Base-by-base conservation (phyloP, 2,329 filamentous ascomycete species). In the Chalaropsis thielavioides region DNA sequence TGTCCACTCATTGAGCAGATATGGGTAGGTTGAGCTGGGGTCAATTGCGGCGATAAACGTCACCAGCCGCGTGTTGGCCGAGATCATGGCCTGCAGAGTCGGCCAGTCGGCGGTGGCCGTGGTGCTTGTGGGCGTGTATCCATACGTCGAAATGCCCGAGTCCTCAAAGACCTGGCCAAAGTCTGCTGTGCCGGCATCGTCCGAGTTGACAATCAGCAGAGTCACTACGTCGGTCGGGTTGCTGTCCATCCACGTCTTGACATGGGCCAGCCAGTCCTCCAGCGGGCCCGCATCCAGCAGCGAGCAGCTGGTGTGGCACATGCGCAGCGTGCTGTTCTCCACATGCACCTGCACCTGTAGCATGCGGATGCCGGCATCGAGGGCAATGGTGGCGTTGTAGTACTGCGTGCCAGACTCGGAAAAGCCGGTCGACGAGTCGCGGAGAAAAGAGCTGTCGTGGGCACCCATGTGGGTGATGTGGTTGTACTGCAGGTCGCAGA, bases 141-240 rank as follows among this genome's bases (percentile, higher is more conserved):
- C 83, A 69, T 87, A 81, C 19, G 77, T 74, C 62, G 79, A 78
- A 69, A 92, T 80, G 58, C 84, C 82, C 1, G 86, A 80, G 6
- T 76, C 71, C 64, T 82, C 75, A 65, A 84, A 87, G 56, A 78
- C 76, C 2, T 74, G 68, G 63, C 79, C 81, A 51, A 89, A 81
- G 4, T 81, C 77, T 0, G 79, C 72, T 6, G 82, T 80, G 0
- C 78, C 73, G 24, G 81, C 80, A 60, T 79, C 75, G 73, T 87
- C 85, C 2, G 83, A 82, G 76, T 90, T 90, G 70, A 90, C 87
- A 51, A 90, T 77, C 27, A 92, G 74, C 15, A 92, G 72, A 3
- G 88, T 92, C 24, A 92, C 83, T 19, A 92, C 88, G 66, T 92
- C 88, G 75, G 87, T 84, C 3, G 84, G 79, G 73, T 92, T 84